Evolutionary conservation across 345 rosid species (phyloP).

Genomic region (Eucalyptus camaldulensis): DNA sequence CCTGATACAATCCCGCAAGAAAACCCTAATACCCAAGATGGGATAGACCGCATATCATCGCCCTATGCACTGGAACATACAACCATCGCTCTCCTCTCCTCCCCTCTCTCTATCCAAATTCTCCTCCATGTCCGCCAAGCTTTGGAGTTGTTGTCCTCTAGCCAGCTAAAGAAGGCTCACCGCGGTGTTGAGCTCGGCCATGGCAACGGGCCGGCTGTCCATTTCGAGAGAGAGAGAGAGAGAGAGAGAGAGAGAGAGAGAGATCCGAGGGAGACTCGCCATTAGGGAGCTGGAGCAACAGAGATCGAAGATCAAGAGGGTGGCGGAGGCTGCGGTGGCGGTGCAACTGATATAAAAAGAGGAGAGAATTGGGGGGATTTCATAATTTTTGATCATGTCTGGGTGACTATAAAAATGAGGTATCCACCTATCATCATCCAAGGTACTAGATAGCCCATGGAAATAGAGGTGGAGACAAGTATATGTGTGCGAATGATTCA

Average conservation of each 20-base stretch:
- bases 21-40: background rate
- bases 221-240: background rate
- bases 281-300: background rate
- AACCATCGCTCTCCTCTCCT: background rate
- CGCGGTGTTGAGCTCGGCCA: background rate
- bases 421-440: background rate
- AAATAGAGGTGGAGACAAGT: background rate
- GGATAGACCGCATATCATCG: background rate
- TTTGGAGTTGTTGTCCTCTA: background rate
- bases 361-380: background rate
- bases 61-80: background rate
- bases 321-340: background rate
- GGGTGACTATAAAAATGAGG: background rate
- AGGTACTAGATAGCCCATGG: background rate
- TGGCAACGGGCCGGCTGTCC: background rate
- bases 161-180: background rate
- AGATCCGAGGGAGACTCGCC: background rate
- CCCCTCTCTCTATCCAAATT: background rate
- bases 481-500: background rate
- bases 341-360: background rate
- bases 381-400: background rate
- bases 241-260: background rate
- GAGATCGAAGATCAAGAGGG: background rate
- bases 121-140: background rate
- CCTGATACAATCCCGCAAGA: background rate